Base-by-base conservation (phyloP, 2,329 filamentous ascomycete species). In the Knufia fluminis region DNA sequence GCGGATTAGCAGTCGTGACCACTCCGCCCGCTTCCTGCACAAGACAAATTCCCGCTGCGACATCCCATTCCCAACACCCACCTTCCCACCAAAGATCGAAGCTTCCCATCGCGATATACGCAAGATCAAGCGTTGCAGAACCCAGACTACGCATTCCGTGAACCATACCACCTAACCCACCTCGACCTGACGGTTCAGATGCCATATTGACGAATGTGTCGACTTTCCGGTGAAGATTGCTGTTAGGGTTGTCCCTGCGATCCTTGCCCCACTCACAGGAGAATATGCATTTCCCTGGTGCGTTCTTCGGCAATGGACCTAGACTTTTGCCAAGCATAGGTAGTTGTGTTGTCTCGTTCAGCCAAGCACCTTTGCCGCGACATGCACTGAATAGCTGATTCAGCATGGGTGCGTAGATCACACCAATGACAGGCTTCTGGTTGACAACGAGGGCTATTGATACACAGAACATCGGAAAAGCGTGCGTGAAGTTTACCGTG, bases 31-130 rank as follows among this genome's bases (percentile, higher is more conserved):
- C 84, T 67, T 89, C 85, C 50, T 81, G 69, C 1, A 89, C 67
- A 35, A 89, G 80, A 3, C 82, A 83, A 51, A 87, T 80, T 1
- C 84, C 85, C 10, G 85, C 85, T 1, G 84, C 83, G 2, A 88
- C 85, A 57, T 89, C 85, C 80, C 85, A 89, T 65, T 88, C 85
- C 84, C 84, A 87, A 60, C 83, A 87, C 0, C 84, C 84, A 2
- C 83, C 85, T 62, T 89, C 84, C 84, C 84, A 89, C 84, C 85
- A 88, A 9, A 88, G 86, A 65, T 89, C 85, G 56, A 88, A 82
- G 0, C 79, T 72, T 0, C 85, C 85, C 75, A 85, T 85, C 10
- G 85, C 85, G 8, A 79, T 78, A 62, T 88, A 89, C 0, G 83
- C 84, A 43, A 89, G 66, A 64, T 88, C 85, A 48, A 89, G 62